Evolutionary conservation across 306 rosid species (phyloP).

Genomic region (Mucuna pruriens): DNA sequence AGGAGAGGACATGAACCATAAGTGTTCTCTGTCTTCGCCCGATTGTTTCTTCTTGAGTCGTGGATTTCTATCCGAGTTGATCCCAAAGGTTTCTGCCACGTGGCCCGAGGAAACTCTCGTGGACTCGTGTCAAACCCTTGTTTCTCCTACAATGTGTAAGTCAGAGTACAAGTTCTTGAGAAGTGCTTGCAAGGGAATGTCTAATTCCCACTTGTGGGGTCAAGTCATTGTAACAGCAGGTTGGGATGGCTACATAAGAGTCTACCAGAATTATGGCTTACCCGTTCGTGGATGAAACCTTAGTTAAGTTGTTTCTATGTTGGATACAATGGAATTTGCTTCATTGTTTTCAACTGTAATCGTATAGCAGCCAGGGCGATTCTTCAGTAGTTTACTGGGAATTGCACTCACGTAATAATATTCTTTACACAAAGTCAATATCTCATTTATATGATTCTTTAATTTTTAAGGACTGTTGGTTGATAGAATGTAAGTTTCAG

Average conservation of each 20-base stretch:
- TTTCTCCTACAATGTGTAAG: conserved; percentile 55
- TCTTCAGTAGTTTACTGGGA: conserved; percentile 17
- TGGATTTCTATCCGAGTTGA: conserved; percentile 63
- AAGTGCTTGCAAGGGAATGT: conserved; percentile 72
- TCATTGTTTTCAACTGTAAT: conserved; percentile 36
- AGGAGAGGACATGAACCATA: conserved; percentile 46
- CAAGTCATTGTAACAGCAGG: conserved; percentile 82
- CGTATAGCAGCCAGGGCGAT: conserved; percentile 34
- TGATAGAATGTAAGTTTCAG: conserved; percentile 34
- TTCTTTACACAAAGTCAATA: conserved; percentile 51
- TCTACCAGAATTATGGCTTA: conserved; percentile 76
- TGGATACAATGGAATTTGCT: conserved; percentile 26
- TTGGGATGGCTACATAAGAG: conserved; percentile 77
- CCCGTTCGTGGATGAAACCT: conserved; percentile 59
- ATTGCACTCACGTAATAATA: conserved; percentile 40
- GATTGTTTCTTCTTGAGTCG: conserved; percentile 74
- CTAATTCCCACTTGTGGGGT: conserved; percentile 79
- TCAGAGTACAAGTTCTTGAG: conserved; percentile 78
- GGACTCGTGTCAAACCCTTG: conserved; percentile 45
- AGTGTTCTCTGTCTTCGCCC: conserved; percentile 54
- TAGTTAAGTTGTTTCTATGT: too few species aligned
- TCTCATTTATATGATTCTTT: conserved; percentile 64
- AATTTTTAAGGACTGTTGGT: conserved; percentile 57
- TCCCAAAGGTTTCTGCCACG: conserved; percentile 73
- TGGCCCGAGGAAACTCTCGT: conserved; percentile 81